Percentiles rank a stretch among this genome's conserved stretches.
phyloP scores from a whole-genome alignment of 1,284 basidiomycete species.

The Somion occarium region DNA sequence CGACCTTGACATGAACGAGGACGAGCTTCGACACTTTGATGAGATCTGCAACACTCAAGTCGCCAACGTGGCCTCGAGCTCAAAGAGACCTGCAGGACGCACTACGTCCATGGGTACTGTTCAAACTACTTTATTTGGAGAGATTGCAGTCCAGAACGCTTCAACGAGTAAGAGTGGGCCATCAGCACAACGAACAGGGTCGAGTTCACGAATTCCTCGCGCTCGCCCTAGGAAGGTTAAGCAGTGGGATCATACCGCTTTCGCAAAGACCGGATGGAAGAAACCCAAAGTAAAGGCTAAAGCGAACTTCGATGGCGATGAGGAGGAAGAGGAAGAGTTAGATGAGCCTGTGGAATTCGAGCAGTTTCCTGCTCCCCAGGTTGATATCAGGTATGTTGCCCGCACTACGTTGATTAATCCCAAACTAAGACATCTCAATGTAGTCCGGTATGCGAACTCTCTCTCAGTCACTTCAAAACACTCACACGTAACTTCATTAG shows the following conservation, averaged over 20 bases:
- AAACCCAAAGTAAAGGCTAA: slow-evolving; percentile 47
- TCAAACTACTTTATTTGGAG: slow-evolving; percentile 68
- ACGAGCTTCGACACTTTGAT: slow-evolving; percentile 33
- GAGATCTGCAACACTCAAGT: slow-evolving; percentile 30
- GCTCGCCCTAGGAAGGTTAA: slow-evolving; percentile 63
- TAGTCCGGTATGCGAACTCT: slow-evolving; percentile 27
- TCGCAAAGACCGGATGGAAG: slow-evolving; percentile 71
- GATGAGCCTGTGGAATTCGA: slow-evolving; percentile 66
- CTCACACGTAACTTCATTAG: slow-evolving; percentile 30
- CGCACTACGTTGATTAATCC: background rate
- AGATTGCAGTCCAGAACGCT: slow-evolving; percentile 33
- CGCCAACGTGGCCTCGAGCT: slow-evolving; percentile 33
- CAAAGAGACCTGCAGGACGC: slow-evolving; percentile 19
- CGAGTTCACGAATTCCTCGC: slow-evolving; percentile 36
- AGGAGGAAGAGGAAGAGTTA: slow-evolving; percentile 43
- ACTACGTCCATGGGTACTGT: slow-evolving; percentile 31
- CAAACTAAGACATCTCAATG: background rate
- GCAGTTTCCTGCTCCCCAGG: slow-evolving; percentile 75
- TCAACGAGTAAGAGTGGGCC: slow-evolving; percentile 25
- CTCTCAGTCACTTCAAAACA: background rate
- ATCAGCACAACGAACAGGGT: slow-evolving; percentile 37
- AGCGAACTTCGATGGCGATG: slow-evolving; percentile 38
- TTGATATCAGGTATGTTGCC: slow-evolving; percentile 43
- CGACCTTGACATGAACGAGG: slow-evolving; percentile 50
- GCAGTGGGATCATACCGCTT: slow-evolving; percentile 83